Conservation (phyloP, 345 rosid species). For the Microthlaspi erraticum region DNA sequence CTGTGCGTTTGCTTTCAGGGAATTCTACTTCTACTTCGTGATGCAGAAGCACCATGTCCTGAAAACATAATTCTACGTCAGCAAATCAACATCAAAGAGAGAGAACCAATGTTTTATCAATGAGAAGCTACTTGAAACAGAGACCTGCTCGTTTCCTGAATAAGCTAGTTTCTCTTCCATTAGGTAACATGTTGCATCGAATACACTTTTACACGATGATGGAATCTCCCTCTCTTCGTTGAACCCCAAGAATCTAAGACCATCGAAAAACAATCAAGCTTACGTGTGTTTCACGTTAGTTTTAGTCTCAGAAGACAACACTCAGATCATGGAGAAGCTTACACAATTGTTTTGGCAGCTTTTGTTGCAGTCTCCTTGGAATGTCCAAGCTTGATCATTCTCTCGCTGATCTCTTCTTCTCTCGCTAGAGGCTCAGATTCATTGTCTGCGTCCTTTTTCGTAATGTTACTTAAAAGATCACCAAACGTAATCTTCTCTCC, state of each 20-base stretch:
- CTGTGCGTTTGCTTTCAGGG: constrained; percentile 56
- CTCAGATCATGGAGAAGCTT: constrained; percentile 32
- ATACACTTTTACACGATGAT: constrained; percentile 59
- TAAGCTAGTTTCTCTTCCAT: constrained; percentile 91
- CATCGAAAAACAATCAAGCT: constrained; percentile 15
- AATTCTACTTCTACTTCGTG: constrained; percentile 85
- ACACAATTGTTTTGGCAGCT: constrained; percentile 80
- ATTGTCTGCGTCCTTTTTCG: constrained; percentile 44
- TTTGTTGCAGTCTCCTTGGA: constrained; percentile 61
- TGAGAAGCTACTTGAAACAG: neutral
- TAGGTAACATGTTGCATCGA: constrained; percentile 64
- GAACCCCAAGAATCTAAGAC: constrained; percentile 72
- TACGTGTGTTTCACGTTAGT: constrained; percentile 17
- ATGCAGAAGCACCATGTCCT: constrained; percentile 98
- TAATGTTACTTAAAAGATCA: constrained; percentile 59
- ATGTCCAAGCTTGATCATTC: constrained; percentile 64
- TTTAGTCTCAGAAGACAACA: constrained; percentile 13
- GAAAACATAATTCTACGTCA: constrained; percentile 27
- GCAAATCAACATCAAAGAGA: constrained; percentile 21
- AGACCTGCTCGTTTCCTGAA: constrained; percentile 77
- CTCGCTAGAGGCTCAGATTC: constrained; percentile 40
- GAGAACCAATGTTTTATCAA: constrained; percentile 6
- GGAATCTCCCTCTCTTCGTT: constrained; percentile 68
- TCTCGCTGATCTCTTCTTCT: constrained; percentile 66
- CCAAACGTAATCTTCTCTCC: constrained; percentile 55